phyloP scores from a whole-genome alignment of 2,329 filamentous ascomycete genomes.

The Beauveria bassiana region DNA sequence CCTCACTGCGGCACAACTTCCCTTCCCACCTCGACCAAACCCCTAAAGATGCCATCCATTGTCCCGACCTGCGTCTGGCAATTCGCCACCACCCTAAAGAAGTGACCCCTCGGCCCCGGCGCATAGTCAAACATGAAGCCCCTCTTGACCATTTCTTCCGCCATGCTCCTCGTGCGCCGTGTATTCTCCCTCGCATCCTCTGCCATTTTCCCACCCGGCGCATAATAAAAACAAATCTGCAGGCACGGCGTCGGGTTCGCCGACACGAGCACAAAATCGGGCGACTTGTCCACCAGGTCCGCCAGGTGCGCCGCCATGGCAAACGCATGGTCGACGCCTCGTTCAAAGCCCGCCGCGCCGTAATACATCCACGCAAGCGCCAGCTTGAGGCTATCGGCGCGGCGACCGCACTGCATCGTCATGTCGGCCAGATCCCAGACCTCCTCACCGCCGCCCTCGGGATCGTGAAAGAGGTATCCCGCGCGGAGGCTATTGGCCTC shows the following conservation, averaged over 20 bases:
- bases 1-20: background rate
- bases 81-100: conserved; percentile 53
- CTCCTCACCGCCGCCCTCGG: conserved; percentile 38
- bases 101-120: conserved; percentile 45
- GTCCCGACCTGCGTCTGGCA: conserved; percentile 45
- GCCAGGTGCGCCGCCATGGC: conserved; percentile 62
- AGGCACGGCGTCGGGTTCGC: conserved; percentile 75
- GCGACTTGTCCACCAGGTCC: conserved; percentile 41
- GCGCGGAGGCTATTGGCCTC: conserved; percentile 78
- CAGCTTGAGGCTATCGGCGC: conserved; percentile 79
- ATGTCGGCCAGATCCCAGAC: conserved; percentile 87
- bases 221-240: conserved; percentile 92
- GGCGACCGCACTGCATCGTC: conserved; percentile 85
- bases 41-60: conserved; percentile 44
- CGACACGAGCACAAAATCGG: conserved; percentile 64
- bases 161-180: conserved; percentile 39
- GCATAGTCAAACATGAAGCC: conserved; percentile 57
- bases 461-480: conserved; percentile 72
- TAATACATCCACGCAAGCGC: conserved; percentile 87
- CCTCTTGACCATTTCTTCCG: conserved; percentile 36
- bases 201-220: conserved; percentile 43
- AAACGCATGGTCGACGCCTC: conserved; percentile 66
- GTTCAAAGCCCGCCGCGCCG: conserved; percentile 64
- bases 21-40: conserved; percentile 38
- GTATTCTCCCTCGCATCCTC: conserved; percentile 37